Conservation (phyloP, 1,284 basidiomycete genomes). For the Leccinum angustisporum region DNA sequence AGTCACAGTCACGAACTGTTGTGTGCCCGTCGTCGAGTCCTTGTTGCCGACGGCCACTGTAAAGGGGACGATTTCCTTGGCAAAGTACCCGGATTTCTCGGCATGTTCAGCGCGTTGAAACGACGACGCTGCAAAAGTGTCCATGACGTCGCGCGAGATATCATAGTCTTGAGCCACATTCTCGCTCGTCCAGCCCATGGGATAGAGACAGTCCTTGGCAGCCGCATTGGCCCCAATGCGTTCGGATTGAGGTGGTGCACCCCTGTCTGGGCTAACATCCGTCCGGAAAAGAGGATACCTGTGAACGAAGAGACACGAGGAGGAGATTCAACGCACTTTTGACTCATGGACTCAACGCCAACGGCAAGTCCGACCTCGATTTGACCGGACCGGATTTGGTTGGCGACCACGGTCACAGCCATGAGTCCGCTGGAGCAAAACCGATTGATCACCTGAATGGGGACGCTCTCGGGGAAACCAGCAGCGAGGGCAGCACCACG, state of each 20-base stretch:
- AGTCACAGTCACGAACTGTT: slow-evolving; percentile 57
- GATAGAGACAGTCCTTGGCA: slow-evolving; percentile 60
- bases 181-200: slow-evolving; percentile 89
- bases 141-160: slow-evolving; percentile 82
- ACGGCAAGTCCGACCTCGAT: slow-evolving; percentile 85
- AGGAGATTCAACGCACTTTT: slow-evolving; percentile 49
- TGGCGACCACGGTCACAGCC: slow-evolving; percentile 73
- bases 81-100: slow-evolving; percentile 67
- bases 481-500: slow-evolving; percentile 77
- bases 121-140: slow-evolving; percentile 77
- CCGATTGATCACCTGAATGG: slow-evolving; percentile 75
- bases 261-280: slow-evolving; percentile 58
- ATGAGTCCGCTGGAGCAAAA: slow-evolving; percentile 81
- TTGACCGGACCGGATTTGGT: slow-evolving; percentile 79
- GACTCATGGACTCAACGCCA: slow-evolving; percentile 84
- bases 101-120: slow-evolving; percentile 76
- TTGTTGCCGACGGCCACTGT: slow-evolving; percentile 57
- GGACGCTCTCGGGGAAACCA: slow-evolving; percentile 76
- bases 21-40: slow-evolving; percentile 47
- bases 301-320: not conserved
- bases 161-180: slow-evolving; percentile 75
- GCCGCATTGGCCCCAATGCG: slow-evolving; percentile 50
- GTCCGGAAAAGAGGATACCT: not conserved
- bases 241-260: slow-evolving; percentile 60
- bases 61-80: slow-evolving; percentile 81